Base-by-base conservation (phyloP, 345 rosid species). In the Kernera saxatilis region DNA sequence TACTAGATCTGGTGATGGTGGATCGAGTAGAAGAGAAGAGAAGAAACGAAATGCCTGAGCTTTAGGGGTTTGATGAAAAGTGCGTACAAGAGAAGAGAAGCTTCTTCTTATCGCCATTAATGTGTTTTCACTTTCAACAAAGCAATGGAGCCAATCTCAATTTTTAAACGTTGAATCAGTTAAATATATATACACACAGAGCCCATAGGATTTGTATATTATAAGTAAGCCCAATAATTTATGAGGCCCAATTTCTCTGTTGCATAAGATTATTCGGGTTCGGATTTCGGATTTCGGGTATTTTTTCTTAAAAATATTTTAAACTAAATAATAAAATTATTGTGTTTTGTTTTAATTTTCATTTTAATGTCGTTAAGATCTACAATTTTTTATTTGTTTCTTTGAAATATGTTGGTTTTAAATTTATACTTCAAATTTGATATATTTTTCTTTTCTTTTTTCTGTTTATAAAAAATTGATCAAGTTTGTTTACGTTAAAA, bases 1-100 rank as follows among this genome's bases (percentile, higher is more conserved):
- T 1, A 90, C 88, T 32, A 85, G 84, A 29, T 83, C 81, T 8
- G 78, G 67, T 13, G 50, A 60, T 23, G 85, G 80, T 10, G 72
- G 68, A 6, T 69, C 66, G 26, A n/a, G 57, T 48, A 30, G 36
- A 9, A 54, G 77, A 12, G 75, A 66, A 11, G 82, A 66, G 73
- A 78, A 59, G 63, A 57, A 39, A 18, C 60, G 61, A 41, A 44
- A 23, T 5, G 61, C 0, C 0, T 32, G 73, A 66, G 75, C 7
- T 76, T 70, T 75, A 15, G 51, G 67, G n/a, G 67, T 22, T 56
- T 27, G 58, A 5, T 32, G 53, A 37, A 78, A 55, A 67, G 70
- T n/a, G 50, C 70, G 51, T 4, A 61, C 23, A 36, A 72, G 71
- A 70, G 78, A 64, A 58, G 75, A 46, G 43, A 84, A 53, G n/a